phyloP scores from a whole-genome alignment of 2,329 filamentous ascomycete species.

The Diaporthe vexans region DNA sequence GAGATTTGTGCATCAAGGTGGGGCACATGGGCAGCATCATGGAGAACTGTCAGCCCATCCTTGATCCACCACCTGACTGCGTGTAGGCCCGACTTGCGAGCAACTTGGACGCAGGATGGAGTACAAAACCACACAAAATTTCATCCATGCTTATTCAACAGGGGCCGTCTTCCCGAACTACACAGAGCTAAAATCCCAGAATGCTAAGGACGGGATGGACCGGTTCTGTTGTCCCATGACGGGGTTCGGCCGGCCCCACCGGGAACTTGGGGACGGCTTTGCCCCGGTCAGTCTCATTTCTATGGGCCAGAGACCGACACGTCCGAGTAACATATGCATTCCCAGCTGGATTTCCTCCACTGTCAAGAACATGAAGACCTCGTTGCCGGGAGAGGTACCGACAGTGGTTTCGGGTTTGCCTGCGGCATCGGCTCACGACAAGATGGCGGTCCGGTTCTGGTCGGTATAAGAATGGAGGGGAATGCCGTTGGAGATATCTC shows the following conservation, averaged over 20 bases:
- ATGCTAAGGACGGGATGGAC: background rate
- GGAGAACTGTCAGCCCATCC: background rate
- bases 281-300: background rate
- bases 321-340: background rate
- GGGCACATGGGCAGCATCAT: background rate
- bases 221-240: background rate
- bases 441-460: background rate
- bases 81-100: background rate
- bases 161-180: background rate
- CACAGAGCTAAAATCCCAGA: background rate
- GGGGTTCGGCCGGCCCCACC: conserved; percentile 23
- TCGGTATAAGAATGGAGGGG: conserved; percentile 11
- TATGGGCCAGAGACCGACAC: conserved; percentile 9
- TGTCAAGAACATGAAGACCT: background rate
- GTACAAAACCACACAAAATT: background rate
- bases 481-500: conserved; percentile 19
- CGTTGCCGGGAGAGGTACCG: background rate
- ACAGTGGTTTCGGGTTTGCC: background rate
- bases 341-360: background rate
- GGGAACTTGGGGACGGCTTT: conserved; percentile 13
- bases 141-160: no score
- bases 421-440: conserved; percentile 21
- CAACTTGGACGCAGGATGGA: background rate
- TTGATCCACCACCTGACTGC: background rate
- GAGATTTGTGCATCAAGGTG: background rate